Evolutionary conservation across 345 rosid genomes (phyloP), one percentile per base, ranked within the genome.

Genomic region (Jatropha curcas): DNA sequence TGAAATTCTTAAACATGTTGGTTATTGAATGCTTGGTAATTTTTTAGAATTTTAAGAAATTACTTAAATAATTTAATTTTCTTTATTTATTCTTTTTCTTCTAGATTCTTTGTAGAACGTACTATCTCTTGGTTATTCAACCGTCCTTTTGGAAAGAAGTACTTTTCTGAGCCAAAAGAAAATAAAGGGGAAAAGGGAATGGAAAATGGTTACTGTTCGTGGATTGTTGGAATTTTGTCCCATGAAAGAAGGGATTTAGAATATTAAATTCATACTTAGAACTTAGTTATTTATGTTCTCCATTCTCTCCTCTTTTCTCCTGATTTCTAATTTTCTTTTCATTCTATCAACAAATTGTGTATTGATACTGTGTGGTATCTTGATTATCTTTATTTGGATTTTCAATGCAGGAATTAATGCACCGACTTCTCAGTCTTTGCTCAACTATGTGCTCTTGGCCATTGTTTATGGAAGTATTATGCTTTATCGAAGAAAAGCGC

Each of bases 341-440:
- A 16, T 31, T 63, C 25, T 43, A 65, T 11, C 56, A 24, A 13
- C 22, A 28, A 28, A 55, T 30, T 64, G 35, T 10, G 59, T 25
- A 14, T 6, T 63, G 59, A 35, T 16, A n/a, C 8, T 39, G 64
- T 27, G 55, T 20, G 43, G 4, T 63, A 20, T 63, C 74, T 30
- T 66, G 31, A 43, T 63, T 53, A 24, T 39, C 30, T 61, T 6
- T 65, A 16, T 50, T 68, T 52, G 59, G 31, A 28, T 27, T 67
- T 60, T 55, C 19, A 43, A 56, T 68, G 48, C 69, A 84, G 86
- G 88, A 65, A 77, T 82, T 51, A 84, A 84, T 71, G 88, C 82
- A 20, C 88, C 88, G 30, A 82, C 86, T 53, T 84, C 88, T 19
- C 88, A 84, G 58, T 82, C 88, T 20, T 82, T 84, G 77, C 68